Evolutionary conservation across 2,329 filamentous ascomycete genomes (phyloP).

Genomic region (Sporothrix luriei): DNA sequence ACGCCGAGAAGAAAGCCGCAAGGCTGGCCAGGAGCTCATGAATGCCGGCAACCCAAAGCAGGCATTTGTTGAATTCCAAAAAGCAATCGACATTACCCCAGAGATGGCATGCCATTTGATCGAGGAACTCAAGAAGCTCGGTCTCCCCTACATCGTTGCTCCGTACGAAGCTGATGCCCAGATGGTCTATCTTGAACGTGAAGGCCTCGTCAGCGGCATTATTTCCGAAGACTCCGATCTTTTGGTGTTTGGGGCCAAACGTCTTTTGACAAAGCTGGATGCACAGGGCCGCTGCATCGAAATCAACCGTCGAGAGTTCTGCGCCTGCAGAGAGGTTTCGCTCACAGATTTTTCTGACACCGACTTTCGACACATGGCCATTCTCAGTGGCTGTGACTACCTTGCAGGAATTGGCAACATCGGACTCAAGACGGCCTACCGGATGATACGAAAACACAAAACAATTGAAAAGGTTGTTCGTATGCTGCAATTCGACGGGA

Average conservation of each 20-base stretch:
- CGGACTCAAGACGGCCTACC: constrained; percentile 90
- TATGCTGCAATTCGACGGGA: constrained; percentile 86
- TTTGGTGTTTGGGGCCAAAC: constrained; percentile 89
- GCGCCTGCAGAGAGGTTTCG: constrained; percentile 82
- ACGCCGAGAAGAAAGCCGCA: constrained; percentile 74
- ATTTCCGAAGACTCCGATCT: constrained; percentile 96
- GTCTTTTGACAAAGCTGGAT: constrained; percentile 89
- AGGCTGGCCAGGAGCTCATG: constrained; percentile 74
- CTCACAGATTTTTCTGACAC: constrained; percentile 88
- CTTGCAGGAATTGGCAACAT: constrained; percentile 81
- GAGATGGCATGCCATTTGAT: constrained; percentile 93
- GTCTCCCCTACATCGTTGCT: constrained; percentile 86
- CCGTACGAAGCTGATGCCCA: constrained; percentile 98
- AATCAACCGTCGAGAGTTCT: constrained; percentile 86
- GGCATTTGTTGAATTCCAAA: constrained; percentile 85
- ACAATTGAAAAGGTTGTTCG: constrained; percentile 79
- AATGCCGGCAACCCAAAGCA: constrained; percentile 78
- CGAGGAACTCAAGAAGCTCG: constrained; percentile 80
- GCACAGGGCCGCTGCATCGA: constrained; percentile 92
- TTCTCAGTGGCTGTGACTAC: constrained; percentile 95
- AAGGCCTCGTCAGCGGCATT: constrained; percentile 82
- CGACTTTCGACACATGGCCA: constrained; percentile 94
- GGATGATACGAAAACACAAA: constrained; percentile 87
- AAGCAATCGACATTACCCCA: constrained; percentile 92
- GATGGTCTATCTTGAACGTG: constrained; percentile 86